Base-by-base conservation (phyloP, 495 filamentous ascomycete genomes). In the Delitschia confertaspora region DNA sequence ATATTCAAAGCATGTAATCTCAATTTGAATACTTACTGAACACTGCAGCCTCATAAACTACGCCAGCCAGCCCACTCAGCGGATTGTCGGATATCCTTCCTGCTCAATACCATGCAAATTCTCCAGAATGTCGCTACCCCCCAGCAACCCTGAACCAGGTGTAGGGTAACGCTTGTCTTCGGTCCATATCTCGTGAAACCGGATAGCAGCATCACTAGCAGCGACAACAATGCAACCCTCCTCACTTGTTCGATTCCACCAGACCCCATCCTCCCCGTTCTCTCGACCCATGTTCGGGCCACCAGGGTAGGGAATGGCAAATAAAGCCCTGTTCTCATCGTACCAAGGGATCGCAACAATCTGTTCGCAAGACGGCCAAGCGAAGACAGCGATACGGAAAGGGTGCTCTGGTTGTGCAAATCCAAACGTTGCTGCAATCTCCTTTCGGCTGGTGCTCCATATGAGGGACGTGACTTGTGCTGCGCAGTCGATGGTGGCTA, bases 161-260 rank as follows among this genome's bases (percentile, higher is more conserved):
- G 71, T 62, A 2, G 70, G 71, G 3, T 66, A 66, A 60, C 74
- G 81, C 49, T 67, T 72, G 8, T 73, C 67, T 10, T 79, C 76
- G 10, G 70, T 70, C 93, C 88, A 96, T 8, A 98, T 77, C 63
- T 96, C 88, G 60, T 98, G 89, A 51, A 96, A 98, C 62, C 91
- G 88, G 60, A 98, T 84, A 55, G 79, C 93, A 59, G 85, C 81
- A 64, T 95, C 91, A 55, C 88, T 95, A 19, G 85, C 85, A 21
- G 89, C 93, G 38, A 98, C 82, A 25, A 95, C 83, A 47, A 98
- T 84, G 59, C 89, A 95, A 6, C 88, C 89, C 58, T 95, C 88
- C 51, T 82, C 73, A n/a, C 69, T 66, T 1, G 77, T 82, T 23
- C 83, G 71, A 6, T 58, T 57, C 32, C 69, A 70, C 71, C 72